A percentile compares a stretch with the other conserved stretches of the same genome.
Conservation (phyloP, 345 rosid genomes). For the Ceriops decandra region DNA sequence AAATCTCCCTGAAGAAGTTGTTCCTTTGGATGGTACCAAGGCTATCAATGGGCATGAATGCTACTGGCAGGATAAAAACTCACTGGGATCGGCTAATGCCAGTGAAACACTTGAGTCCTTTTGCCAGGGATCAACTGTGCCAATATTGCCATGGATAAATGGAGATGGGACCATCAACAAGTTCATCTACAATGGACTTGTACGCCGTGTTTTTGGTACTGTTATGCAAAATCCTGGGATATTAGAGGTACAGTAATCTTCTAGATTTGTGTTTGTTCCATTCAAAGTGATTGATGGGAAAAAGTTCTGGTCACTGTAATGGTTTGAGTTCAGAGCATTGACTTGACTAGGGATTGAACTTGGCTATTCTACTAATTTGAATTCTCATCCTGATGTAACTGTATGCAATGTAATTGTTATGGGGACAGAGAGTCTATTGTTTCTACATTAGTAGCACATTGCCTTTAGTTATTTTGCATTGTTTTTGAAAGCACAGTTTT, state of each 20-base stretch:
- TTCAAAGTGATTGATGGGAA: neutral
- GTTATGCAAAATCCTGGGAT: constrained; percentile 92
- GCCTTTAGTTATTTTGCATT: too few species aligned
- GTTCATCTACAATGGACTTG: constrained; percentile 62
- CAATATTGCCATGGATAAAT: constrained; percentile 87
- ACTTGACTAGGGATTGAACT: too few species aligned
- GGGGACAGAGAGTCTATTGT: too few species aligned
- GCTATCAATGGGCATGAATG: constrained; percentile 29
- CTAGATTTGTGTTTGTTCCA: constrained; percentile 2
- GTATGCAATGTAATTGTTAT: too few species aligned
- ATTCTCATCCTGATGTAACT: too few species aligned
- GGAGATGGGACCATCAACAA: constrained; percentile 80
- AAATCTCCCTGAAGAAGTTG: constrained; percentile 69
- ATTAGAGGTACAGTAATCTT: constrained; percentile 55
- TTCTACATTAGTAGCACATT: too few species aligned
- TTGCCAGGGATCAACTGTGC: constrained; percentile 40
- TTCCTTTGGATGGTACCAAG: constrained; percentile 27
- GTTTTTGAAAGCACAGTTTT: too few species aligned
- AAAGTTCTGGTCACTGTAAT: neutral
- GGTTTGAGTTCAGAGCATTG: neutral
- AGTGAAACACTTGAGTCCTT: constrained; percentile 18
- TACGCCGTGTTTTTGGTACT: constrained; percentile 74
- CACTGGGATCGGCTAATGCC: constrained; percentile 19
- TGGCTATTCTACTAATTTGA: too few species aligned
- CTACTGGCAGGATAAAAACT: constrained; percentile 22